These are phyloP conservation scores for Dryadomyces quercus-mongolicae DNA, from an alignment of 2,329 filamentous ascomycete species.

Conservation along the genomic window DNA sequence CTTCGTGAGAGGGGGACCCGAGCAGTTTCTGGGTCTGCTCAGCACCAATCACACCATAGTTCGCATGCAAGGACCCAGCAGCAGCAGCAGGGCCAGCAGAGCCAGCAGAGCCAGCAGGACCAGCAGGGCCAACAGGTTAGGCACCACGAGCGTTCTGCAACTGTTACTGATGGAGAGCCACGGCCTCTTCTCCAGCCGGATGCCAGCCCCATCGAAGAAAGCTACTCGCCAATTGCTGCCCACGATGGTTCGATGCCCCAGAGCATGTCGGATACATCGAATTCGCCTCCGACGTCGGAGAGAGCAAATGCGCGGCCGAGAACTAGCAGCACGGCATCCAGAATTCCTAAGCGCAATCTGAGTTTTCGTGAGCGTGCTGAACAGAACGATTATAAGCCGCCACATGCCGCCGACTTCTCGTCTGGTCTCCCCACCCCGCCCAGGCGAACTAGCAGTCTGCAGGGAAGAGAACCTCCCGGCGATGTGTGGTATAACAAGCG, in stretches of 20 bases:
- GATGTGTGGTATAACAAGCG: conserved; percentile 33
- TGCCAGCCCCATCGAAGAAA: conserved; percentile 9
- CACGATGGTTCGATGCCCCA: conserved; percentile 19
- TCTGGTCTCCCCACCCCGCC: neutral
- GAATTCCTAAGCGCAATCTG: conserved; percentile 38
- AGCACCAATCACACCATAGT: neutral
- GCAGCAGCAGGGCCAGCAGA: neutral
- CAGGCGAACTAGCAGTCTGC: conserved; percentile 24
- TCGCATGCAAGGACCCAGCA: neutral
- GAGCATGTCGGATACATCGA: conserved; percentile 19
- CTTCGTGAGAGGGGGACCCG: conserved; percentile 48
- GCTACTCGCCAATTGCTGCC: conserved; percentile 6
- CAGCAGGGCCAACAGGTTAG: conserved; percentile 16
- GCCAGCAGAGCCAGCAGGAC: conserved; percentile 8
- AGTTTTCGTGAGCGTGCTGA: conserved; percentile 49
- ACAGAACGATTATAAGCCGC: conserved; percentile 27
- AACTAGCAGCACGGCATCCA: conserved; percentile 15
- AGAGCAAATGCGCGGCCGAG: conserved; percentile 9
- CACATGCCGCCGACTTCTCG: conserved; percentile 13
- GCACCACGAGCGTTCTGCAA: conserved; percentile 16
- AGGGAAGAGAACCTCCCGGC: conserved; percentile 44
- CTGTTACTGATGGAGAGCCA: conserved; percentile 15
- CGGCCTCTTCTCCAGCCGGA: conserved; percentile 14
- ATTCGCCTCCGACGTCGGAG: neutral
- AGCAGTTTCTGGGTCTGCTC: conserved; percentile 12